Base-by-base conservation (phyloP, 306 rosid species). In the Vicia faba region DNA sequence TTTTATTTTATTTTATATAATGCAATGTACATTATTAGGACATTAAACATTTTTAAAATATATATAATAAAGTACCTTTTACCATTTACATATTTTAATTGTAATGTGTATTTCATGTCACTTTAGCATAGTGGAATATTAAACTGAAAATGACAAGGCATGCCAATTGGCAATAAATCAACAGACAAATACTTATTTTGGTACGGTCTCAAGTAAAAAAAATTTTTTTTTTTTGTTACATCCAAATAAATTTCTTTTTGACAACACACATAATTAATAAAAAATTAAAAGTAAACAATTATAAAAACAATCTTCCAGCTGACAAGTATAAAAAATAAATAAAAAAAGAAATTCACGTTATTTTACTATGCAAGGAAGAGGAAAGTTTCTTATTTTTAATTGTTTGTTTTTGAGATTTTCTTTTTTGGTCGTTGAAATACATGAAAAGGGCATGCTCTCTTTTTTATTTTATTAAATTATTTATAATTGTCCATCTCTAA, bases 401-500 rank as follows among this genome's bases (percentile, higher is more conserved):
- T 33, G 9, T 33, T 33, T 33, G 9, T 33, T 33, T 33, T 33
- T 33, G 38, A 33, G 9, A 9, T 16, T 49, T 49, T 49, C 6
- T 63, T 8, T 43, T 35, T 18, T 49, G 31, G 29, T 43, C 48
- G 63, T 14, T 16, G 31, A 77, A 80, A 61, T 12, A 15, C 26
- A 60, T 5, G 64, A 48, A 31, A 46, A 33, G 41, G 69, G 18
- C 56, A 28, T 16, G 38, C 43, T 12, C 8, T 25, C 35, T 4
- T 12, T 11, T 25, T 68, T 4, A 18, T 14, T 13, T 68, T 41
- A 14, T 40, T 4, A 18, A 23, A n/a, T 68, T 43, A 14, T 41
- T 29, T 76, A 61, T 68, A 29, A 39, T 58, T 40, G 68, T 20
- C 28, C 20, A 14, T 64, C 67, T 58, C 40, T 64, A 25, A 6